phyloP scores from a whole-genome alignment of 2,329 filamentous ascomycete genomes.

The Septoria linicola region DNA sequence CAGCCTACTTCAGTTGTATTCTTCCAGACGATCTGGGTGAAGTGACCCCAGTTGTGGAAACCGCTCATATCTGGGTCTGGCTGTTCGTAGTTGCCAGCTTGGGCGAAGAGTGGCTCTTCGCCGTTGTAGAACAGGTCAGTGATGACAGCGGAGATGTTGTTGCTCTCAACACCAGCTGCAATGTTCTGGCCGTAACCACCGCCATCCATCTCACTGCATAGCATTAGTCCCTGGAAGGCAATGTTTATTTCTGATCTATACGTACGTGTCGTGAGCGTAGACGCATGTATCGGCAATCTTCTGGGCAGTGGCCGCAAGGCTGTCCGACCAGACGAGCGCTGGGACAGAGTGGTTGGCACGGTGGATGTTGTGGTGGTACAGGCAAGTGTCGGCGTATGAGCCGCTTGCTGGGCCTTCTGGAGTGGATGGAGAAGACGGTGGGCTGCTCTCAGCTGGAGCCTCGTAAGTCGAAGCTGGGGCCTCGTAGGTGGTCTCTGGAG shows the following conservation, averaged over 20 bases:
- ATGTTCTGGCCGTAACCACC: conserved; percentile 89
- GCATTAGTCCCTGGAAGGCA: conserved; percentile 35
- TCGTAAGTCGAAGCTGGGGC: conserved; percentile 15
- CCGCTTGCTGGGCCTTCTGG: conserved; percentile 21
- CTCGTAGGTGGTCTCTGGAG: conserved; percentile 3
- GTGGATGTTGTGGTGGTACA: conserved; percentile 82
- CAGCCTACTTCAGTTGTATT: conserved; percentile 63
- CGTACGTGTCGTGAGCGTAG: conserved; percentile 75
- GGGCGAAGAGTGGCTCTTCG: conserved; percentile 61
- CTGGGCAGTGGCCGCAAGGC: conserved; percentile 63
- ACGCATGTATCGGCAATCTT: conserved; percentile 65
- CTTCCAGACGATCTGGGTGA: conserved; percentile 73
- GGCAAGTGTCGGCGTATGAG: conserved; percentile 43
- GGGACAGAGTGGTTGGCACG: conserved; percentile 75
- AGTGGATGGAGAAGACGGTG: conserved; percentile 11
- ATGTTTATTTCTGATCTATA: conserved; percentile 23
- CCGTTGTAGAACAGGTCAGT: conserved; percentile 87
- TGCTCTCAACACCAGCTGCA: conserved; percentile 62
- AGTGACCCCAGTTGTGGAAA: conserved; percentile 71
- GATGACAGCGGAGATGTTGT: conserved; percentile 65
- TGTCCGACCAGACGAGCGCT: conserved; percentile 64
- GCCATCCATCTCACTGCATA: conserved; percentile 52
- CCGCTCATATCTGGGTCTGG: conserved; percentile 58
- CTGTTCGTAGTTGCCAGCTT: conserved; percentile 59
- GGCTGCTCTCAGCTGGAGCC: conserved; percentile 14